Conservation (phyloP, 345 rosid genomes). For the Citrus australasica region DNA sequence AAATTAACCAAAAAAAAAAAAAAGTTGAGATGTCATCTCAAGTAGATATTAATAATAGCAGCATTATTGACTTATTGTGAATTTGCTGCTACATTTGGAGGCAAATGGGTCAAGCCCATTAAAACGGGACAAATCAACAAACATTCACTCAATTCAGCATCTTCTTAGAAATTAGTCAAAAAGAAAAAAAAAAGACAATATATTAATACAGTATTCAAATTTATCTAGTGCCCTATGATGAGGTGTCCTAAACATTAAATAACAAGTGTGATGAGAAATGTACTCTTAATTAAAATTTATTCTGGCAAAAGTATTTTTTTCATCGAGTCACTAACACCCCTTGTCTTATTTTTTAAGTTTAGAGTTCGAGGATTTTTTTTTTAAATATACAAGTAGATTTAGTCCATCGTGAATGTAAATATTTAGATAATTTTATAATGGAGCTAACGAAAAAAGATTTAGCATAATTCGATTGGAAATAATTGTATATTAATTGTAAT, state of each 20-base stretch:
- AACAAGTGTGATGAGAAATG: not conserved
- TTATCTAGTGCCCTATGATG: not conserved
- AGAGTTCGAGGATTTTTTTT: too few relatives aligned
- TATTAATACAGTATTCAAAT: not conserved
- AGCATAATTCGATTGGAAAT: too few relatives aligned
- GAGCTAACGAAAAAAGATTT: too few relatives aligned
- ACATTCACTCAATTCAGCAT: not conserved
- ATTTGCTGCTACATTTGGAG: not conserved
- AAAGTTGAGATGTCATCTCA: conserved; percentile 2
- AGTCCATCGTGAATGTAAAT: too few relatives aligned
- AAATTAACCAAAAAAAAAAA: not conserved
- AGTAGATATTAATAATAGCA: not conserved
- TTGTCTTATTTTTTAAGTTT: too few relatives aligned
- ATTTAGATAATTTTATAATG: too few relatives aligned
- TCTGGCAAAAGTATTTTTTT: too few relatives aligned
- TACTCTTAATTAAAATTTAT: too few relatives aligned
- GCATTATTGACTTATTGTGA: not conserved
- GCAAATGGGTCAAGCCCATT: conserved; percentile 1
- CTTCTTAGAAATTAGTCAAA: not conserved
- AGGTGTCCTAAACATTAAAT: not conserved
- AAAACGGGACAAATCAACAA: not conserved
- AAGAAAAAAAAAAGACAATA: not conserved
- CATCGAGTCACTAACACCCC: too few relatives aligned
- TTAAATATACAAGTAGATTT: too few relatives aligned
- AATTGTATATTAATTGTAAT: too few relatives aligned